Percentiles rank a stretch among this genome's conserved stretches.
phyloP scores from a whole-genome alignment of 495 filamentous ascomycete genomes.

The Daldinia vernicosa region DNA sequence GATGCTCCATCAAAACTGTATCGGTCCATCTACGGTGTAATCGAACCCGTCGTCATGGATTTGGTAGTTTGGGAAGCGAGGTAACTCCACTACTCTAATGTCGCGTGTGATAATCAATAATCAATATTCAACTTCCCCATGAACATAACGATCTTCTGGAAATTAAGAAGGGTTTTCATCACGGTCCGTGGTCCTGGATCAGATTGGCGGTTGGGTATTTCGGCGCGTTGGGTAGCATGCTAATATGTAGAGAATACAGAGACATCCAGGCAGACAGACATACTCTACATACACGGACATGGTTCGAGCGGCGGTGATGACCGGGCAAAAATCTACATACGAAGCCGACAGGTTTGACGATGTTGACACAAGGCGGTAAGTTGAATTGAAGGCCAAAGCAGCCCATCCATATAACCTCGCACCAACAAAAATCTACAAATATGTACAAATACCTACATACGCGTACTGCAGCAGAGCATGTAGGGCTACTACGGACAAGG shows the following conservation, averaged over 20 bases:
- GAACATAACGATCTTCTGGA: not conserved
- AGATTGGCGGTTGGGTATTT: constrained; percentile 4
- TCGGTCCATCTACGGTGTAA: constrained; percentile 26
- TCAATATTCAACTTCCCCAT: not conserved
- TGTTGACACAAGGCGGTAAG: not conserved
- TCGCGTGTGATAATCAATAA: not conserved
- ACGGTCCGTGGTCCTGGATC: constrained; percentile 20
- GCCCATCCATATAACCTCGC: not conserved
- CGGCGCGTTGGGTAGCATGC: not conserved
- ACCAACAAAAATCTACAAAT: not conserved
- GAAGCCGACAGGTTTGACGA: constrained; percentile 5
- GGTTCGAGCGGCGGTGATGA: constrained; percentile 1
- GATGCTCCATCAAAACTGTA: constrained; percentile 3
- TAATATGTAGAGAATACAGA: not conserved
- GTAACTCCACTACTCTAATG: constrained; percentile 5
- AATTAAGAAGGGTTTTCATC: constrained; percentile 6
- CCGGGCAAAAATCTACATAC: not conserved
- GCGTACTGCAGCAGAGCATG: not conserved
- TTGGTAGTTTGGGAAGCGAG: constrained; percentile 8
- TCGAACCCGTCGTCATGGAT: constrained; percentile 20
- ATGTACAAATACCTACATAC: not conserved
- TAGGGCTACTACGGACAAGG: not conserved
- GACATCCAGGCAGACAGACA: not conserved
- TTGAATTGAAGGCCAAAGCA: not conserved
- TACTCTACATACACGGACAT: not conserved